Conservation (phyloP, 2,329 filamentous ascomycete genomes). For the Bipolaris bicolor region DNA sequence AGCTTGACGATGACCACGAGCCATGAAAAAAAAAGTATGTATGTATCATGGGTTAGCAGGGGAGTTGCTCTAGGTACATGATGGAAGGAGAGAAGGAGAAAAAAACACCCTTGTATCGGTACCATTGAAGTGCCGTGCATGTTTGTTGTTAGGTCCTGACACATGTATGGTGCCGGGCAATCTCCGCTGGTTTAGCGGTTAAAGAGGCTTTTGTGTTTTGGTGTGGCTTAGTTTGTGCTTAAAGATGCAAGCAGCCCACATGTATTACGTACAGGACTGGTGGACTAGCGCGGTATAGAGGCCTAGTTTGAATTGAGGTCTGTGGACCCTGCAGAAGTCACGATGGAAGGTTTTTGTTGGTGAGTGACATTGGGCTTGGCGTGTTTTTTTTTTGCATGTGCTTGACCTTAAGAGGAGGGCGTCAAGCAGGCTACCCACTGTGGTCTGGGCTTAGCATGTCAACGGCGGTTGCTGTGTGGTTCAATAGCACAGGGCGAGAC, state of each 20-base stretch:
- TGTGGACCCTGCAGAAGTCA: constrained; percentile 17
- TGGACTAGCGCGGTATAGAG: constrained; percentile 22
- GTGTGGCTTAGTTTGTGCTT: constrained; percentile 21
- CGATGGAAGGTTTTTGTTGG: constrained; percentile 3
- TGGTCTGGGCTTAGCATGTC: constrained; percentile 21
- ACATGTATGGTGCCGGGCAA: constrained; percentile 20
- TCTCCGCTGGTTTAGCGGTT: constrained; percentile 20
- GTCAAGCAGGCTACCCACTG: constrained; percentile 10
- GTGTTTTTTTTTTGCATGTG: constrained; percentile 11
- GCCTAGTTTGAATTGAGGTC: constrained; percentile 13
- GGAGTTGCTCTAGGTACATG: not conserved
- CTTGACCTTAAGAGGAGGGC: constrained; percentile 21
- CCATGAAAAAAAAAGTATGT: constrained; percentile 1
- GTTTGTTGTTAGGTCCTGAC: constrained; percentile 3
- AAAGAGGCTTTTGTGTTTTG: constrained; percentile 18
- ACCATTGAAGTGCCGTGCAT: constrained; percentile 3
- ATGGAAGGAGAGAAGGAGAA: not conserved
- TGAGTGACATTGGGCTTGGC: constrained; percentile 12
- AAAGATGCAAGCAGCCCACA: constrained; percentile 21
- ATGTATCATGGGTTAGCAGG: not conserved
- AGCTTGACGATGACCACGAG: constrained; percentile 33
- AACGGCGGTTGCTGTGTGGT: constrained; percentile 7
- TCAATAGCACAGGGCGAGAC: constrained; percentile 6
- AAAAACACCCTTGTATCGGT: not conserved
- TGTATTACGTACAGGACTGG: constrained; percentile 31